Base-by-base conservation (phyloP, 1,284 basidiomycete genomes). In the Blastosporella zonata region DNA sequence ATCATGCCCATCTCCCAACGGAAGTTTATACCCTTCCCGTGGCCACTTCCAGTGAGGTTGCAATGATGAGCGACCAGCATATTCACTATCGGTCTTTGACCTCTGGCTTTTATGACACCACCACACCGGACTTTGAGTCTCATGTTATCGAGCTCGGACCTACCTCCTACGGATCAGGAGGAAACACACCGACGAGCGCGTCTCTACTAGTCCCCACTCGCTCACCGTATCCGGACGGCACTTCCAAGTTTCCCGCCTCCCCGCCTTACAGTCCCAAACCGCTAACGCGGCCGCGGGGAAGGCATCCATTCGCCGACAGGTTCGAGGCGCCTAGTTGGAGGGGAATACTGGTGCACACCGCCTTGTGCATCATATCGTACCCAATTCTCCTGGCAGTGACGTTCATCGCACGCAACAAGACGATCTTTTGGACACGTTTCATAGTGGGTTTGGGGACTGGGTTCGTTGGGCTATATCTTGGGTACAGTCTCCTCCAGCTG, bases 381-480 rank as follows among this genome's bases (percentile, higher is more conserved):
- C 69, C 69, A 2, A 49, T 63, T n/a, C 51, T 71, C 23, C 42
- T 69, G 35, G 40, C 62, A 2, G 63, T 67, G 29, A 59, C 61
- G n/a, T 39, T 60, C 0, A 47, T 67, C 9, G 65, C 66, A 3
- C 56, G 47, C 9, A 59, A 61, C 13, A 60, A 53, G 37, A 53
- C 64, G 1, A 43, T 72, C 6, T 72, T 71, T 50, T 71, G 68
- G 67, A 65, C 68, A 33, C 63, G 71, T 27, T 55, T 67, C 13
- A 52, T 67, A 1, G 64, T 71, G 12, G 63, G 61, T 22, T 35
- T 61, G 12, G 66, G 65, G 21, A 67, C 64, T 49, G 61, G 67
- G 0, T 20, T 64, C 10, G 43, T 67, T 18, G 72, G 71, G 6
- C 49, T 70, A 5, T 49, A 52, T 1, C 53, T 73, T 15, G 68